Percentiles rank a stretch among this genome's conserved stretches.
Conservation (phyloP, 768 basidiomycete genomes). For the Suillus subalutaceus region DNA sequence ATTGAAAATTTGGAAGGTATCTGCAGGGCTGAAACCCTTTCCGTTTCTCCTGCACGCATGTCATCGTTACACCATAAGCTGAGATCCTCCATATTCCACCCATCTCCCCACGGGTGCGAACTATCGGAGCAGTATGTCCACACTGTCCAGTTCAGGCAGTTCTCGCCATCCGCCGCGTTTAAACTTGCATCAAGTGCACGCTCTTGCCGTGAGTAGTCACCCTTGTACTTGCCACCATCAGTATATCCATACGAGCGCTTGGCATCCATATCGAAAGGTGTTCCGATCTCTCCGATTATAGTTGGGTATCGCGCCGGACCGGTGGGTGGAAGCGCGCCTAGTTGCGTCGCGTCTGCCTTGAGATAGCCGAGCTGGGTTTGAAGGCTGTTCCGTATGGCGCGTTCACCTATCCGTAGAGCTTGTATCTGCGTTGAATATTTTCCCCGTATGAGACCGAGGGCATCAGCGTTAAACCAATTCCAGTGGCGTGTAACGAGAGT, state of each 20-base stretch:
- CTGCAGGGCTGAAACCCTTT: neutral
- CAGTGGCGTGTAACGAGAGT: constrained; percentile 92
- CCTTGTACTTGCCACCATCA: constrained; percentile 64
- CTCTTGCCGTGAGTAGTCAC: constrained; percentile 79
- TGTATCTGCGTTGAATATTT: constrained; percentile 69
- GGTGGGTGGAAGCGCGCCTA: constrained; percentile 40
- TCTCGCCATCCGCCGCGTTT: constrained; percentile 76
- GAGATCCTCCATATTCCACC: constrained; percentile 96
- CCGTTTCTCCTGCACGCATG: constrained; percentile 30
- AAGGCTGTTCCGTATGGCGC: constrained; percentile 77
- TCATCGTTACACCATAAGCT: constrained; percentile 88
- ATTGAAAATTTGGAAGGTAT: neutral
- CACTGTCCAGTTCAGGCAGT: constrained; percentile 76
- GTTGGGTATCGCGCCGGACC: constrained; percentile 63
- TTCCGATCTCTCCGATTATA: constrained; percentile 94
- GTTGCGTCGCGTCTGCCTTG: constrained; percentile 68
- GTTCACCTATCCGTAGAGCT: constrained; percentile 82
- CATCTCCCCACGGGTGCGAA: constrained; percentile 89
- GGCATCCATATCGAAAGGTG: constrained; percentile 91
- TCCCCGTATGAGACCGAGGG: constrained; percentile 86
- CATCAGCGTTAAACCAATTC: constrained; percentile 96
- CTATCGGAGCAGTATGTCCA: constrained; percentile 91
- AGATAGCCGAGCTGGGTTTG: constrained; percentile 83
- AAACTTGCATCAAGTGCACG: constrained; percentile 86
- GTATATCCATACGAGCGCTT: constrained; percentile 84